A percentile compares a stretch with the other conserved stretches of the same genome.
Conservation (phyloP, 139 green algal species). For the Asterochloris erici region DNA sequence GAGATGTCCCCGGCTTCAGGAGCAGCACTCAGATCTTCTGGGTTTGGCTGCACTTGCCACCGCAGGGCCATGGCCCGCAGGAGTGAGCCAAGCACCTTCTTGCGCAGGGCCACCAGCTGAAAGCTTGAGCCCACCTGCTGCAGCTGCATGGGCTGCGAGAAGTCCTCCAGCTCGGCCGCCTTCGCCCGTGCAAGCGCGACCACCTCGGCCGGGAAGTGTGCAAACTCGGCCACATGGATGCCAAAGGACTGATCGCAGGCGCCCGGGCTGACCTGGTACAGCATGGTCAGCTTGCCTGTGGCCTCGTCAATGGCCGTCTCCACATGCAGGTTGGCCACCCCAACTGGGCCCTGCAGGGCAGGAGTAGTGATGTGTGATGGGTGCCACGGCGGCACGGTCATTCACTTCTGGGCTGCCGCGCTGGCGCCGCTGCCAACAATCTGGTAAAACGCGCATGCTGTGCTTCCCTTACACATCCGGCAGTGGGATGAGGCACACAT, state of each 20-base stretch:
- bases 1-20: neutral
- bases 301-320: slow-evolving; percentile 59
- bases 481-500: too few relatives aligned
- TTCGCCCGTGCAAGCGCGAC: slow-evolving; percentile 70
- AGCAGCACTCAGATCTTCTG: neutral
- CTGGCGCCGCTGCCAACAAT: too few relatives aligned
- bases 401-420: too few relatives aligned
- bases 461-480: too few relatives aligned
- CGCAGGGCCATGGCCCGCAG: neutral
- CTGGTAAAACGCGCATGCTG: too few relatives aligned
- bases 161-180: slow-evolving; percentile 73
- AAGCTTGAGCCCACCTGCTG: neutral
- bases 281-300: slow-evolving; percentile 85
- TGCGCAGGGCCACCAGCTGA: neutral
- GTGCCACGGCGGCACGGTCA: too few relatives aligned
- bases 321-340: slow-evolving; percentile 80
- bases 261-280: slow-evolving; percentile 83
- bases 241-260: slow-evolving; percentile 93
- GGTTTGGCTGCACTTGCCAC: neutral
- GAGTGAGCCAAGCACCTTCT: neutral
- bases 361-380: neutral
- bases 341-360: slow-evolving; percentile 33
- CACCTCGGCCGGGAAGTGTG: slow-evolving; percentile 81
- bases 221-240: slow-evolving; percentile 91
- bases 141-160: slow-evolving; percentile 15